These are phyloP conservation scores for Syzygium malaccense DNA, from an alignment of 441 rosid species.

Conservation along the genomic window DNA sequence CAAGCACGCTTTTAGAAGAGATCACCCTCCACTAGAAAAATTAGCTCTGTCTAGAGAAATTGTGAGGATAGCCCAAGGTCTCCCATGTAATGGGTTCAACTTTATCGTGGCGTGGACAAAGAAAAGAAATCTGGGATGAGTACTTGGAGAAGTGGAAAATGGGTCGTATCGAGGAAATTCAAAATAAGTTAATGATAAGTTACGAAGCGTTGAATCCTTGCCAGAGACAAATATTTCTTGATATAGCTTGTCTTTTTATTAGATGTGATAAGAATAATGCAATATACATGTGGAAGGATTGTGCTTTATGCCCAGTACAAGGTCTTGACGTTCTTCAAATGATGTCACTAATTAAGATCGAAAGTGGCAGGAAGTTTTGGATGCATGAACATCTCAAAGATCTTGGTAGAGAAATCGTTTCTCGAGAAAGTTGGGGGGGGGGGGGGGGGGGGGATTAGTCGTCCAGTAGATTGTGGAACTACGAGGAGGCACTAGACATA, in stretches of 20 bases:
- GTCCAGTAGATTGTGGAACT: neutral
- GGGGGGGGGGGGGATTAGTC: neutral
- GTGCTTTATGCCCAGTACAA: fast-evolving
- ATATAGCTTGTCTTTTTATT: neutral
- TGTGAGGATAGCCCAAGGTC: too few relatives aligned
- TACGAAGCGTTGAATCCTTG: neutral
- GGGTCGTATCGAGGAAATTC: neutral
- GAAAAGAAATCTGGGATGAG: neutral
- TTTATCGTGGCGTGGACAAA: neutral
- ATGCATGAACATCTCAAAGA: neutral
- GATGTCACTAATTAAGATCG: neutral
- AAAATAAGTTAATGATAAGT: neutral
- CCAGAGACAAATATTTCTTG: neutral
- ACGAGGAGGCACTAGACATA: fast-evolving
- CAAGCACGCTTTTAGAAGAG: neutral
- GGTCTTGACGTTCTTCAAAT: neutral
- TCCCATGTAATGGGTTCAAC: neutral
- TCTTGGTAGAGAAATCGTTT: neutral
- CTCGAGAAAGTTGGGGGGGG: fast-evolving
- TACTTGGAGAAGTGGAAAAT: neutral
- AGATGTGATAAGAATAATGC: neutral
- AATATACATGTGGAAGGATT: neutral
- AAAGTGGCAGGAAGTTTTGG: neutral
- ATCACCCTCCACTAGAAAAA: neutral
- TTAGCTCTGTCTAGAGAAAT: neutral